Percentiles rank a stretch among this genome's conserved stretches.
These are phyloP conservation scores for Lepidium aucheri DNA, from an alignment of 345 rosid species.

Conservation along the genomic window DNA sequence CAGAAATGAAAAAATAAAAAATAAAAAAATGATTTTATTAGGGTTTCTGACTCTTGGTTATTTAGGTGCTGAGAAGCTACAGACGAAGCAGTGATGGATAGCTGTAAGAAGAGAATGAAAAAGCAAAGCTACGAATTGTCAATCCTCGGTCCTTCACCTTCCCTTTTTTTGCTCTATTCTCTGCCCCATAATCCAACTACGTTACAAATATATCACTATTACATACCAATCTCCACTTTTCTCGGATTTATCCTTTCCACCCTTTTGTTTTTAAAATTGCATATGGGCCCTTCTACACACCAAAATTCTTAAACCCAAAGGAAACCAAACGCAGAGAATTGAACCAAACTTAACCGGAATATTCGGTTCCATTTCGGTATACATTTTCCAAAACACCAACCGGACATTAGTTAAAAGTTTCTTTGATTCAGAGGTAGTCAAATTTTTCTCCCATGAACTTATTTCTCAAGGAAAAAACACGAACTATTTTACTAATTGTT, in stretches of 20 bases:
- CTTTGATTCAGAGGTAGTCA: not conserved
- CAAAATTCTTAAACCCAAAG: not conserved
- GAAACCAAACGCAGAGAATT: not conserved
- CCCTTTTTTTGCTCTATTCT: conserved; percentile 3
- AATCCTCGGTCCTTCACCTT: conserved; percentile 12
- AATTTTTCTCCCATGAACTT: no score
- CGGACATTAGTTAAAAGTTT: no score
- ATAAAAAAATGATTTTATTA: not conserved
- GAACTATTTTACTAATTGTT: no score
- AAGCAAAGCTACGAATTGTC: conserved; percentile 24
- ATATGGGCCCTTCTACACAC: not conserved
- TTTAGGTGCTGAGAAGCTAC: conserved; percentile 17
- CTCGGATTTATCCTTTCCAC: not conserved
- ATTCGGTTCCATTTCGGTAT: not conserved
- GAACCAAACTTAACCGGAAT: not conserved
- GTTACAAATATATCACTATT: conserved; percentile 11
- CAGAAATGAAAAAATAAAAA: not conserved
- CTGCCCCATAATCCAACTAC: conserved; percentile 16
- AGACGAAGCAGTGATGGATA: conserved; percentile 24
- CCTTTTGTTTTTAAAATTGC: not conserved
- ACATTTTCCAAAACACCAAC: not conserved
- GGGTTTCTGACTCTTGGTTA: conserved; percentile 1
- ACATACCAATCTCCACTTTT: conserved; percentile 5
- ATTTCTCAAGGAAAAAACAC: no score
- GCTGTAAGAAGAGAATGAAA: conserved; percentile 13